Evolutionary conservation across 2,329 filamentous ascomycete species (phyloP).

Genomic region (Didymella lethalis): DNA sequence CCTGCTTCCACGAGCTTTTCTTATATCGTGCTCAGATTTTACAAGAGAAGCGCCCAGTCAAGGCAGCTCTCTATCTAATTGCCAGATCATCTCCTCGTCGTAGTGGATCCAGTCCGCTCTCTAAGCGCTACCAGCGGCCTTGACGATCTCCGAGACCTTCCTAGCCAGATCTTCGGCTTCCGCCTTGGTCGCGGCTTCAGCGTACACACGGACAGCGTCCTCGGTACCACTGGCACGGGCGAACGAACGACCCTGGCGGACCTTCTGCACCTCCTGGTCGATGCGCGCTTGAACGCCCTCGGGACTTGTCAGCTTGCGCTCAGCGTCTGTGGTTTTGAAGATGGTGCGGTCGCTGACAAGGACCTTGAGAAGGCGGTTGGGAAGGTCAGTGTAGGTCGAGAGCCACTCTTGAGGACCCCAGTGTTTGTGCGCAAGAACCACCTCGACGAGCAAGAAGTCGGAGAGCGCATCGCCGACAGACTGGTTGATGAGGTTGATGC

Average conservation of each 20-base stretch:
- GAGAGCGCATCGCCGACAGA: slow-evolving; percentile 95
- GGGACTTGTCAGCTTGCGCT: slow-evolving; percentile 84
- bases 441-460: slow-evolving; percentile 94
- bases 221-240: slow-evolving; percentile 94
- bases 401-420: slow-evolving; percentile 94
- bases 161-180: slow-evolving; percentile 91
- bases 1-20: slow-evolving; percentile 1
- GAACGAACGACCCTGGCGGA: slow-evolving; percentile 87
- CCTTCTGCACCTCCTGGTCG: slow-evolving; percentile 86
- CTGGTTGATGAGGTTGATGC: slow-evolving; percentile 95
- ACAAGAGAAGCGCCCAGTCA: not conserved
- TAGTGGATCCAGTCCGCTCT: slow-evolving; percentile 16
- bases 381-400: slow-evolving; percentile 89
- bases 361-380: slow-evolving; percentile 93
- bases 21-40: not conserved
- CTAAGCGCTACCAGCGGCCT: slow-evolving; percentile 49
- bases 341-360: slow-evolving; percentile 86
- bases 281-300: slow-evolving; percentile 83
- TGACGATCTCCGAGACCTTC: slow-evolving; percentile 79
- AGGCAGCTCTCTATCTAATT: slow-evolving; percentile 7
- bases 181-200: slow-evolving; percentile 86
- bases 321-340: slow-evolving; percentile 91
- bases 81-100: slow-evolving; percentile 13
- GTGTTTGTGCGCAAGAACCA: slow-evolving; percentile 91
- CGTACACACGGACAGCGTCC: slow-evolving; percentile 94